Evolutionary conservation across 164 flowering plant genomes (phyloP), one percentile per base, ranked within the genome.

Genomic region (Piper longum): DNA sequence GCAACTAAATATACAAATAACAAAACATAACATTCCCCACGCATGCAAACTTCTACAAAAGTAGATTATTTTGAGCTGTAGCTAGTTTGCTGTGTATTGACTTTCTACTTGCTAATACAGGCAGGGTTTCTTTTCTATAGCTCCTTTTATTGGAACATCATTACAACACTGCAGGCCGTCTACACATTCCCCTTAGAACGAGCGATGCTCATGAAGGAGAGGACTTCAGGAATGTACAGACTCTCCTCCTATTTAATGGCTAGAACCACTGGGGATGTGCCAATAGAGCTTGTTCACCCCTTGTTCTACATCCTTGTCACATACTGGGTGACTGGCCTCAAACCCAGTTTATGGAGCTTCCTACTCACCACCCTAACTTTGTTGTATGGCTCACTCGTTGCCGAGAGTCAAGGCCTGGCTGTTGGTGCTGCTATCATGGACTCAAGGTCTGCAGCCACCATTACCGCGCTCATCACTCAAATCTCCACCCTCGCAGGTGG

Each of bases 191-290:
- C 97, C 0, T 81, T 77, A 42, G 95, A 85, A 60, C 79, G 86
- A 2, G 63, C 12, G 70, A 85, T 89, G 80, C 79, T 89, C 5
- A 75, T 59, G 36, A 89, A 87, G 58, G 97, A 89, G 72, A 58
- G 90, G 42, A 60, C 88, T 3, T 84, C 92, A 0, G 84, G 91
- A n/a, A 87, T 79, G 86, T 89, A 89, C 69, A 67, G 78, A 45
- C 86, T 89, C n/a, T 87, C 97, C 2, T 75, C 97, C n/a, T 87
- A 79, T 70, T 89, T 85, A 79, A 70, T 89, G 69, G 67, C 96
- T 3, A 63, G 75, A n/a, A 73, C 64, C 0, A 59, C 74, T 0
- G 81, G 82, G 0, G 96, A 89, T 66, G 76, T 87, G 5, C 96
- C 96, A 0, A 83, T 89, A 88, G 88, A 82, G 66, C 88, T 89